These are phyloP conservation scores for Aaosphaeria pasadenensis DNA, from an alignment of 2,329 filamentous ascomycete genomes.

Conservation along the genomic window DNA sequence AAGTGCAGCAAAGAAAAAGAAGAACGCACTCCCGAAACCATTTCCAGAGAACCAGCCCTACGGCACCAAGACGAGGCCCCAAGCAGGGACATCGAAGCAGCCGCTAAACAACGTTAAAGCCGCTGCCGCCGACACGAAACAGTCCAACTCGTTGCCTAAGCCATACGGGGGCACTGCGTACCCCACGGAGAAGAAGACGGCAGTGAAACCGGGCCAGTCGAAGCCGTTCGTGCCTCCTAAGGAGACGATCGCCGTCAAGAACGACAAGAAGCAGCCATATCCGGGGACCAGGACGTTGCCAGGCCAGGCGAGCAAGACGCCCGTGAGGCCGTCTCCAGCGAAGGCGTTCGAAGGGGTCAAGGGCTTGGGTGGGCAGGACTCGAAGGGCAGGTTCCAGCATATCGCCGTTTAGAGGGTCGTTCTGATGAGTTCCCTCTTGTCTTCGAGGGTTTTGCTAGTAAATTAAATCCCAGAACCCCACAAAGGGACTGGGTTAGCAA, in stretches of 20 bases:
- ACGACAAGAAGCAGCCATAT: constrained; percentile 16
- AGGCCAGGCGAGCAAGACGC: constrained; percentile 20
- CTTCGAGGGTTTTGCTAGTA: too few relatives aligned
- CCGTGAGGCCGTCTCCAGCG: constrained; percentile 26
- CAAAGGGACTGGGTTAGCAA: too few relatives aligned
- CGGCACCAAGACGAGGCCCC: constrained; percentile 2
- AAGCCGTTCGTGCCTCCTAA: constrained; percentile 1
- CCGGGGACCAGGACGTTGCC: constrained; percentile 30
- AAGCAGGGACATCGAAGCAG: constrained; percentile 1
- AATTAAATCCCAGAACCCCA: too few relatives aligned
- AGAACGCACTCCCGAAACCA: constrained; percentile 3
- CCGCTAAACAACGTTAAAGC: constrained; percentile 1
- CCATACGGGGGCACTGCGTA: constrained; percentile 5
- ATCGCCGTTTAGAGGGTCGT: constrained; percentile 12
- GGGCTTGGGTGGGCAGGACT: constrained; percentile 12
- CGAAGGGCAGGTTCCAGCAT: constrained; percentile 25
- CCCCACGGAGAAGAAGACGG: constrained; percentile 21
- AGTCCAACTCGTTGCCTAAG: constrained; percentile 6
- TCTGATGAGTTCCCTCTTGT: too few relatives aligned
- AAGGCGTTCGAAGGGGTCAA: constrained; percentile 19
- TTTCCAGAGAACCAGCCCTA: not conserved
- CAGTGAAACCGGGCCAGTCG: constrained; percentile 20
- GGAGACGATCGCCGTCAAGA: constrained; percentile 20
- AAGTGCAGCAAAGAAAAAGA: constrained; percentile 7
- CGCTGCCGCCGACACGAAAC: not conserved